Evolutionary conservation across 2,329 filamentous ascomycete genomes (phyloP).

Genomic region (Nigrograna mackinnonii): DNA sequence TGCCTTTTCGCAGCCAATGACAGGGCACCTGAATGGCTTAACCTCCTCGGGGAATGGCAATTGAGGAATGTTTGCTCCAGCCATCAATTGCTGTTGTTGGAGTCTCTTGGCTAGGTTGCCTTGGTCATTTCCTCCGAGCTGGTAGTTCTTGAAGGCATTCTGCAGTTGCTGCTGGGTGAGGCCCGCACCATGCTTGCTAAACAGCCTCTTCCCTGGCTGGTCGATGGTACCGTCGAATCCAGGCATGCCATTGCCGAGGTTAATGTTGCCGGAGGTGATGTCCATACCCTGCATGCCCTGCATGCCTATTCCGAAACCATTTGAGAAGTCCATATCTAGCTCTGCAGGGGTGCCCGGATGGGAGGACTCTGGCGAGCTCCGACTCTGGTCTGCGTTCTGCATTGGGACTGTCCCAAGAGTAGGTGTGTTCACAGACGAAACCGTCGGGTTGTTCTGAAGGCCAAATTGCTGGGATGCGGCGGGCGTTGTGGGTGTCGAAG

Average conservation of each 20-base stretch:
- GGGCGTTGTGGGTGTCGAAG: slow-evolving; percentile 85
- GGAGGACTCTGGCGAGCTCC: slow-evolving; percentile 68
- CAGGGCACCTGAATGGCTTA: slow-evolving; percentile 96
- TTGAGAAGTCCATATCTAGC: slow-evolving; percentile 72
- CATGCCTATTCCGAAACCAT: slow-evolving; percentile 42
- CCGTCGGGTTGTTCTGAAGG: slow-evolving; percentile 90
- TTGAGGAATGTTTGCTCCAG: slow-evolving; percentile 47
- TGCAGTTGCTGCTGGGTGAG: slow-evolving; percentile 70
- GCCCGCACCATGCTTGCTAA: slow-evolving; percentile 77
- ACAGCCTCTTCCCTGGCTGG: slow-evolving; percentile 91
- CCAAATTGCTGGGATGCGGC: slow-evolving; percentile 69
- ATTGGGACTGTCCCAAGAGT: slow-evolving; percentile 80
- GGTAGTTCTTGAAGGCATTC: slow-evolving; percentile 74
- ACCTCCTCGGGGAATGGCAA: slow-evolving; percentile 73
- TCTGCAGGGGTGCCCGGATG: slow-evolving; percentile 72
- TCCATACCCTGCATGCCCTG: slow-evolving; percentile 30
- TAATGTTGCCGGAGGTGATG: slow-evolving; percentile 39
- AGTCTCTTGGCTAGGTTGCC: slow-evolving; percentile 73
- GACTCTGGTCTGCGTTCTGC: slow-evolving; percentile 60
- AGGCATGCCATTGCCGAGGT: slow-evolving; percentile 44
- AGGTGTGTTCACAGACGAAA: slow-evolving; percentile 95
- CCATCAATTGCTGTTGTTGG: slow-evolving; percentile 66
- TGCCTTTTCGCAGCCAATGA: slow-evolving; percentile 97
- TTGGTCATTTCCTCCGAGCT: slow-evolving; percentile 59
- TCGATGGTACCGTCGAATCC: slow-evolving; percentile 67